Evolutionary conservation across 306 rosid species (phyloP).

Genomic region (Gillenia trifoliata): DNA sequence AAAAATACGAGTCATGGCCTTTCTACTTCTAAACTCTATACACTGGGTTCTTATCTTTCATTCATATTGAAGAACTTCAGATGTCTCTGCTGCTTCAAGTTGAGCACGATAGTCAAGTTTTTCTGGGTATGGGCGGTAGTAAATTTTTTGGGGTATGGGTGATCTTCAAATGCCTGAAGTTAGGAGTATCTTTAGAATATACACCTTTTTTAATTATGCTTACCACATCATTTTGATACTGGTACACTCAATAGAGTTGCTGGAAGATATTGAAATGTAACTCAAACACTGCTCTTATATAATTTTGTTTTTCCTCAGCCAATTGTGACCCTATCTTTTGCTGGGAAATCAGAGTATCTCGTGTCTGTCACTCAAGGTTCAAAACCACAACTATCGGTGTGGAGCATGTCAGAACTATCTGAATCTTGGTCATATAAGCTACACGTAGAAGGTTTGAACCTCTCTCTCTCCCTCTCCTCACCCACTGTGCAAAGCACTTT

Average conservation of each 20-base stretch:
- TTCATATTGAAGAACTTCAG: no score
- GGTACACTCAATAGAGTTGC: not conserved
- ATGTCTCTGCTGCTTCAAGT: no score
- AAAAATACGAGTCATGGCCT: no score
- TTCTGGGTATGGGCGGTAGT: no score
- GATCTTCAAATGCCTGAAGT: not conserved
- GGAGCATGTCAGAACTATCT: slow-evolving; percentile 64
- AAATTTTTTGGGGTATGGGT: no score
- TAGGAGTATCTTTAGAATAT: not conserved
- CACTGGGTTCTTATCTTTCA: no score
- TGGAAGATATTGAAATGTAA: not conserved
- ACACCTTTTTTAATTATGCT: not conserved
- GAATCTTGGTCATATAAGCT: slow-evolving; percentile 81
- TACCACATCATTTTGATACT: not conserved
- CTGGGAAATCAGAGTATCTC: slow-evolving; percentile 75
- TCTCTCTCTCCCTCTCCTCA: not conserved
- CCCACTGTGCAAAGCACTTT: no score
- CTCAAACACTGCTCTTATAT: not conserved
- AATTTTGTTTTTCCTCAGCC: slow-evolving; percentile 40
- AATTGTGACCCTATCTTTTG: slow-evolving; percentile 59
- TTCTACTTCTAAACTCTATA: no score
- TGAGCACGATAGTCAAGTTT: no score
- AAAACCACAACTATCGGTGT: slow-evolving; percentile 63
- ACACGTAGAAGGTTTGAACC: slow-evolving; percentile 67
- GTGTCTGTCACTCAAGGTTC: slow-evolving; percentile 66